phyloP scores from a whole-genome alignment of 768 basidiomycete genomes.

The Tricholoma sp. region DNA sequence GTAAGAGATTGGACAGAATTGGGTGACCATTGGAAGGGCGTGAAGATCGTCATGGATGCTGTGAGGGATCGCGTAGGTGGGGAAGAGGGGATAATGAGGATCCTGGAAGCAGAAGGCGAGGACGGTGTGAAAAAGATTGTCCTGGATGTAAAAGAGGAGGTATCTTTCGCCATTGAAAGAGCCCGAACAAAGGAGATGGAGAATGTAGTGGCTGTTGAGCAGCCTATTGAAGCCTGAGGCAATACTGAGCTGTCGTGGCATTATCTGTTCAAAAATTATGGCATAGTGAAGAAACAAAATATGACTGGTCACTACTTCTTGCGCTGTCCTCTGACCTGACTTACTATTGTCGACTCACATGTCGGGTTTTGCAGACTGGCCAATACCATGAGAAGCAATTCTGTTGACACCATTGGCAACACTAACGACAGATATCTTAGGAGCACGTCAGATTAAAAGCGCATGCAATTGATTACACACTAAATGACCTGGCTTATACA shows the following conservation, averaged over 20 bases:
- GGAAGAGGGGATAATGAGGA: slow-evolving; percentile 34
- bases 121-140: slow-evolving; percentile 35
- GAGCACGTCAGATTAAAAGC: background rate
- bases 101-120: slow-evolving; percentile 34
- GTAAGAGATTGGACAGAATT: slow-evolving; percentile 54
- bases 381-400: background rate
- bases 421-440: background rate
- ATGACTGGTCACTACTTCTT: too few species aligned
- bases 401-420: background rate
- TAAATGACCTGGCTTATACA: background rate
- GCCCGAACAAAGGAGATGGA: background rate
- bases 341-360: background rate
- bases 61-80: slow-evolving; percentile 45
- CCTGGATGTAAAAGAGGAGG: slow-evolving; percentile 29
- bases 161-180: slow-evolving; percentile 6
- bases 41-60: slow-evolving; percentile 42
- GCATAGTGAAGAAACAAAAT: too few species aligned
- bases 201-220: background rate
- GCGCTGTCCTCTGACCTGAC: too few species aligned
- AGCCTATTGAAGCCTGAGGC: background rate
- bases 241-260: too few species aligned
- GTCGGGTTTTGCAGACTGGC: background rate
- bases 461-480: slow-evolving; percentile 2
- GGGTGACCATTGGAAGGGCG: slow-evolving; percentile 37
- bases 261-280: too few species aligned